These are phyloP conservation scores for Coemansia sp. DNA, from an alignment of 192 early-diverging fungal genomes.

Conservation along the genomic window DNA sequence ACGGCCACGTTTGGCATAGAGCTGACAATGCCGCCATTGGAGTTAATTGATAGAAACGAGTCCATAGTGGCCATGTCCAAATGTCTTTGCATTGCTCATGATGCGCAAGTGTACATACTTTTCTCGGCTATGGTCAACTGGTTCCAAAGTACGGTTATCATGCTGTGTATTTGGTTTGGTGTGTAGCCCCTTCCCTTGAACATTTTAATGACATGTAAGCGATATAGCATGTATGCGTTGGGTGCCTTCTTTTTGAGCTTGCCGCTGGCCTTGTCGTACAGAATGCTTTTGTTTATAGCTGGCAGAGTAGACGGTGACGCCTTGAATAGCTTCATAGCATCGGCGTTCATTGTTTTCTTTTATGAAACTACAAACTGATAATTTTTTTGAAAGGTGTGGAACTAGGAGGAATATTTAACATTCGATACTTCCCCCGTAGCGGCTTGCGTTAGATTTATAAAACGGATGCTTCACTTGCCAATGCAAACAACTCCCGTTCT, in stretches of 20 bases:
- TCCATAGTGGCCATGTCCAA: neutral
- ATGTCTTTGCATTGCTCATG: constrained; percentile 8
- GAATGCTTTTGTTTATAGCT: neutral
- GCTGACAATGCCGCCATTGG: neutral
- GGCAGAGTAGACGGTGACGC: neutral
- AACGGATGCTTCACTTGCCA: no score
- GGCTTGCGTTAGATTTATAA: no score
- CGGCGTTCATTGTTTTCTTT: neutral
- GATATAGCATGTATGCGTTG: constrained; percentile 38
- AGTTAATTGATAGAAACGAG: neutral
- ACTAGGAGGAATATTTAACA: no score
- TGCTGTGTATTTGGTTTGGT: constrained; percentile 13
- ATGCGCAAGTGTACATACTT: neutral
- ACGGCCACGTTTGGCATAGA: neutral
- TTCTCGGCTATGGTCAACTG: neutral
- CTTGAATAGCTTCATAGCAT: neutral
- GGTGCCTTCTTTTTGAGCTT: constrained; percentile 17
- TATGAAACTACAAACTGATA: neutral
- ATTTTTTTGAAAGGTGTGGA: neutral
- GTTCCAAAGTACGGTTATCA: constrained; percentile 8
- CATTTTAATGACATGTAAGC: constrained; percentile 15
- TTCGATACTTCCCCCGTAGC: no score
- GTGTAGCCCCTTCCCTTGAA: constrained; percentile 16
- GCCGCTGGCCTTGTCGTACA: constrained; percentile 10
- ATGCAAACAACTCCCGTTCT: no score